A percentile compares a stretch with the other conserved stretches of the same genome.
Evolutionary conservation across 192 early-diverging fungal genomes (phyloP).

Genomic region (Coemansia sp.): DNA sequence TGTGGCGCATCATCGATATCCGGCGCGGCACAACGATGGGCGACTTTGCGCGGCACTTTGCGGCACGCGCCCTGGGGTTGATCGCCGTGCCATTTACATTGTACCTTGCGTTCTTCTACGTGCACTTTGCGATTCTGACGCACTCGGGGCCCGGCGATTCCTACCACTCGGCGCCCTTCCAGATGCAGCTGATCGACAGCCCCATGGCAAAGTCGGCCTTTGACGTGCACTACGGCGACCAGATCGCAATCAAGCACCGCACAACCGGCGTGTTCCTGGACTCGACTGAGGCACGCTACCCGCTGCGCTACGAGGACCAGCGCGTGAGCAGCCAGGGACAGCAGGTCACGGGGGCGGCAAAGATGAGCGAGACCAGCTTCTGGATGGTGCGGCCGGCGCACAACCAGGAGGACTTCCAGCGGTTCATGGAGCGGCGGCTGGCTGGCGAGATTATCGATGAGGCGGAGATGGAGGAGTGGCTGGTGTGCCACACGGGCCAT

Average conservation of each 20-base stretch:
- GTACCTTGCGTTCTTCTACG: slow-evolving; percentile 89
- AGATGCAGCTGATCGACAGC: slow-evolving; percentile 84
- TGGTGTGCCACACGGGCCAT: slow-evolving; percentile 58
- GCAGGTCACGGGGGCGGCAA: slow-evolving; percentile 72
- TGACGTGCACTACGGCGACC: slow-evolving; percentile 80
- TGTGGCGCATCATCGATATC: slow-evolving; percentile 91
- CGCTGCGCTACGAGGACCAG: slow-evolving; percentile 88
- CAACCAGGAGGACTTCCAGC: slow-evolving; percentile 16
- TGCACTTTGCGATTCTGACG: slow-evolving; percentile 91
- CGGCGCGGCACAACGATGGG: slow-evolving; percentile 70
- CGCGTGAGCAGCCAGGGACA: slow-evolving; percentile 86
- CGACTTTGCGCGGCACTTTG: slow-evolving; percentile 79
- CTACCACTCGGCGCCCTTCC: slow-evolving; percentile 92
- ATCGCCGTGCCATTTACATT: slow-evolving; percentile 80
- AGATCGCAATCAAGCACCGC: slow-evolving; percentile 77
- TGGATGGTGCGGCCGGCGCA: slow-evolving; percentile 64
- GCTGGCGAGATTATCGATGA: slow-evolving; percentile 26
- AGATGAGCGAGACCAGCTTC: slow-evolving; percentile 61
- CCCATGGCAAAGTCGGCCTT: slow-evolving; percentile 62
- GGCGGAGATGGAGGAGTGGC: slow-evolving; percentile 54
- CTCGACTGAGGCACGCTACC: slow-evolving; percentile 77
- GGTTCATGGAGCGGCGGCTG: slow-evolving; percentile 26
- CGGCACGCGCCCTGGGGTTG: slow-evolving; percentile 81
- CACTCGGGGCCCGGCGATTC: slow-evolving; percentile 89
- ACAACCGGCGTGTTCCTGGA: slow-evolving; percentile 76